phyloP scores from a whole-genome alignment of 116 monocot species.

The Zostera marina region DNA sequence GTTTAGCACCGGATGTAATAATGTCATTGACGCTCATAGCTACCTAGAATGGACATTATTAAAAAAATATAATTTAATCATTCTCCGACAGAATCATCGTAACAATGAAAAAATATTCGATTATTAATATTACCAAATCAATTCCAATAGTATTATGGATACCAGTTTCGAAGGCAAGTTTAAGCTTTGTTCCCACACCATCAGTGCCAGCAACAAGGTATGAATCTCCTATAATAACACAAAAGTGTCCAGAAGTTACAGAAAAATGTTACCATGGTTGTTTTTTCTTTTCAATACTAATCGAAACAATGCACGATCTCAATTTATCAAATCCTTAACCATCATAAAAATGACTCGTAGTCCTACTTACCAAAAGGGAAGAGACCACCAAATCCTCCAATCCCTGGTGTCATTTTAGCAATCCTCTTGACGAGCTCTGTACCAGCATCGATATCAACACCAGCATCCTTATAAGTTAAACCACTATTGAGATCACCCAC shows the following conservation, averaged over 20 bases:
- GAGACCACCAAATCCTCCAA: slow-evolving; percentile 89
- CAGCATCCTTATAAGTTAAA: slow-evolving; percentile 83
- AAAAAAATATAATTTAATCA: not conserved
- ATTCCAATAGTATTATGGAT: slow-evolving; percentile 95
- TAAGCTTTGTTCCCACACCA: slow-evolving; percentile 97
- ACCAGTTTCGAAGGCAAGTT: slow-evolving; percentile 96
- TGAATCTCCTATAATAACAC: slow-evolving; percentile 66
- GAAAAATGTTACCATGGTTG: not conserved
- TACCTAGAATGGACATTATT: slow-evolving; percentile 28
- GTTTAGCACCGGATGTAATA: slow-evolving; percentile 94
- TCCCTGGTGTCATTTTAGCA: slow-evolving; percentile 78
- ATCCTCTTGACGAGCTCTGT: slow-evolving; percentile 80
- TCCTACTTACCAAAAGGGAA: slow-evolving; percentile 54
- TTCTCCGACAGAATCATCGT: too few species aligned
- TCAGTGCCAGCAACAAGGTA: slow-evolving; percentile 97
- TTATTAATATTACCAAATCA: slow-evolving; percentile 49
- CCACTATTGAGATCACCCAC: slow-evolving; percentile 9
- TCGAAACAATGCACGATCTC: not conserved
- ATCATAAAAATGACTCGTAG: too few species aligned
- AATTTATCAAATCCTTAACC: not conserved
- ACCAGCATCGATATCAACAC: slow-evolving; percentile 88
- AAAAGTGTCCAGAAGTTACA: not conserved
- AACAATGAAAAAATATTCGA: too few species aligned
- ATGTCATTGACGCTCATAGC: slow-evolving; percentile 99
- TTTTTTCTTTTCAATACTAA: too few species aligned